These are phyloP conservation scores for Nemania sp. DNA, from an alignment of 2,329 filamentous ascomycete genomes.

Conservation along the genomic window DNA sequence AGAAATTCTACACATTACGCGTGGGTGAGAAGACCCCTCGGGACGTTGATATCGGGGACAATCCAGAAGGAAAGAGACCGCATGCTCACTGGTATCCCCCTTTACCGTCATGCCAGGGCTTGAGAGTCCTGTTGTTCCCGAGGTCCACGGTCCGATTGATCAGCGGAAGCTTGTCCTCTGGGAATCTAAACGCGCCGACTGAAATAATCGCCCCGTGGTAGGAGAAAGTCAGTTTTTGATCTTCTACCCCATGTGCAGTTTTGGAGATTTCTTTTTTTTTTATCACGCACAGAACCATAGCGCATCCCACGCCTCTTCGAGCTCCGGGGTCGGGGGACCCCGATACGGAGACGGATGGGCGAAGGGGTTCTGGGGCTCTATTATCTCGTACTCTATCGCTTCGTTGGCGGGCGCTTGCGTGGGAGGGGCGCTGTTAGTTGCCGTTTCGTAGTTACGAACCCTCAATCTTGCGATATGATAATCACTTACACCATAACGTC, in stretches of 20 bases:
- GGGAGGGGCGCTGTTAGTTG: neutral
- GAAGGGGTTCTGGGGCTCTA: slow-evolving; percentile 17
- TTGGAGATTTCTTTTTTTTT: too few species aligned
- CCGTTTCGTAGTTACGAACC: neutral
- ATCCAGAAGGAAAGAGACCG: neutral
- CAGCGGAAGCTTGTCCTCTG: slow-evolving; percentile 8
- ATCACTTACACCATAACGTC: slow-evolving; percentile 20
- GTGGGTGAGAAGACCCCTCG: too few species aligned
- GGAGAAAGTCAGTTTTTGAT: too few species aligned
- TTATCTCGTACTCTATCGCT: slow-evolving; percentile 18
- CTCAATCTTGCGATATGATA: neutral
- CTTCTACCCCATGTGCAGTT: neutral
- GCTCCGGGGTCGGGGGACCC: slow-evolving; percentile 20
- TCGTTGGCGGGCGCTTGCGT: slow-evolving; percentile 20
- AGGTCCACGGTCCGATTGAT: slow-evolving; percentile 21
- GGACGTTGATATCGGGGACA: too few species aligned
- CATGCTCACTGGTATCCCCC: slow-evolving; percentile 16
- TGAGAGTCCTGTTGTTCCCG: slow-evolving; percentile 20
- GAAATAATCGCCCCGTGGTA: too few species aligned
- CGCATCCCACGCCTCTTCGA: slow-evolving; percentile 14
- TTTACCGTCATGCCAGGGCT: slow-evolving; percentile 22
- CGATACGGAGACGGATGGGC: slow-evolving; percentile 20
- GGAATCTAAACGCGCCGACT: slow-evolving; percentile 18
- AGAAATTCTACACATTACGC: too few species aligned
- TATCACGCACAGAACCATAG: slow-evolving; percentile 14